phyloP scores from a whole-genome alignment of 176 grass and related monocot species.

The Rhynchospora breviuscula region DNA sequence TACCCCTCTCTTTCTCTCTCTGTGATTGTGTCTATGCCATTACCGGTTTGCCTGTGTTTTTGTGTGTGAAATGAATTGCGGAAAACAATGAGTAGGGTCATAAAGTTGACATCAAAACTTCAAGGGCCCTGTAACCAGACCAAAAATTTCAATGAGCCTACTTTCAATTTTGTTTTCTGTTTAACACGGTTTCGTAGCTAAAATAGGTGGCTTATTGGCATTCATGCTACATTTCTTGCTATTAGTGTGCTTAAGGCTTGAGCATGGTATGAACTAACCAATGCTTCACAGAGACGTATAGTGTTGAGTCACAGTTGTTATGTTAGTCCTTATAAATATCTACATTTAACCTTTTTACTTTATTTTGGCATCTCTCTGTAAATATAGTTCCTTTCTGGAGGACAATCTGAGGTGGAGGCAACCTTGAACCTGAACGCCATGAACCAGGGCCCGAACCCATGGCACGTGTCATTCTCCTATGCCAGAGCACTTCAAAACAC shows the following conservation, averaged over 20 bases:
- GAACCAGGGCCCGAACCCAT: constrained; percentile 85
- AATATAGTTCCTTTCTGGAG: constrained; percentile 95
- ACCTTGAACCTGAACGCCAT: constrained; percentile 96
- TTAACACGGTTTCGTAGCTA: background rate
- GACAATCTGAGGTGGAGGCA: constrained; percentile 93
- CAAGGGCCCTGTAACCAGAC: background rate
- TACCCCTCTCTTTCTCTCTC: constrained; percentile 3
- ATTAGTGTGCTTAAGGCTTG: background rate
- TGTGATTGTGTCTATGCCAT: background rate
- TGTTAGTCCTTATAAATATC: background rate
- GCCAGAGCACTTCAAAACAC: constrained; percentile 96
- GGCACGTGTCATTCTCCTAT: constrained; percentile 96
- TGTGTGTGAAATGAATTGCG: background rate
- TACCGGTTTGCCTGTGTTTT: background rate
- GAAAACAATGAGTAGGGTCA: background rate
- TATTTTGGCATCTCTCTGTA: background rate
- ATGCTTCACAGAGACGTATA: background rate
- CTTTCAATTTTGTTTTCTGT: background rate
- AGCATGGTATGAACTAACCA: background rate
- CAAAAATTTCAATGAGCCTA: background rate
- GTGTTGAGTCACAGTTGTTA: background rate
- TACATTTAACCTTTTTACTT: background rate
- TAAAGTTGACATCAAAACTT: background rate
- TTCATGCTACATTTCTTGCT: background rate
- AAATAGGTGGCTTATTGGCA: background rate